Evolutionary conservation across 306 rosid species (phyloP), one percentile per base, ranked within the genome.

Genomic region (Vigna hirtella): DNA sequence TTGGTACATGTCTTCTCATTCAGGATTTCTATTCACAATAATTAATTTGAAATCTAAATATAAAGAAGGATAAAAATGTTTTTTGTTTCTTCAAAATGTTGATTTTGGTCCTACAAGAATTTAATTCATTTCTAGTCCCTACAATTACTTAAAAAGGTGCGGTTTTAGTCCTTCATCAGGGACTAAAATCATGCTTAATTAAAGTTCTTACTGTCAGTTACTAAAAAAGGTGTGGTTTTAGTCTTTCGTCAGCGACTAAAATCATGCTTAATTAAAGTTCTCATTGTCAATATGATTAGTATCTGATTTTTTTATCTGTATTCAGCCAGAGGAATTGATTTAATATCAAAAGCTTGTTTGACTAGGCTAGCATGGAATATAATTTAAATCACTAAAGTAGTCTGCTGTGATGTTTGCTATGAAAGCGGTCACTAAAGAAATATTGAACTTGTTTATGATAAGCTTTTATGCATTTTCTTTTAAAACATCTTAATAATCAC

Each of bases 1-100:
- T 84, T 94, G 97, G 98, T 94, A 89, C 68, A 50, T 64, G 56
- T 76, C 43, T 36, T 84, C 81, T 77, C 52, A 74, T 52, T 77
- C 43, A 74, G 49, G 59, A 67, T 81, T 61, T 78, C 52, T 43
- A 40, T 14, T 57, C 13, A 15, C 55, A 38, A 42, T 75, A 62
- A 48, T 36, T 74, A 32, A 45, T 63, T n/a, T 28, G 59, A 13
- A 69, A 69, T 40, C 12, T 26, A 36, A 36, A 38, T 59, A 52
- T 45, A n/a, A 49, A 16, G 6, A 43, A 45, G 50, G 50, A 45
- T 45, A 45, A 45, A 42, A 12, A 45, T 45, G 16, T 11, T 45
- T 45, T 45, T 45, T 1, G 13, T 12, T 12, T 12, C 16, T 12
- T 45, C 50, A 12, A 45, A 45, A 45, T 11, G 15, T 45, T 45